Base-by-base conservation (phyloP, 2,329 filamentous ascomycete genomes). In the Cytospora chrysosperma region DNA sequence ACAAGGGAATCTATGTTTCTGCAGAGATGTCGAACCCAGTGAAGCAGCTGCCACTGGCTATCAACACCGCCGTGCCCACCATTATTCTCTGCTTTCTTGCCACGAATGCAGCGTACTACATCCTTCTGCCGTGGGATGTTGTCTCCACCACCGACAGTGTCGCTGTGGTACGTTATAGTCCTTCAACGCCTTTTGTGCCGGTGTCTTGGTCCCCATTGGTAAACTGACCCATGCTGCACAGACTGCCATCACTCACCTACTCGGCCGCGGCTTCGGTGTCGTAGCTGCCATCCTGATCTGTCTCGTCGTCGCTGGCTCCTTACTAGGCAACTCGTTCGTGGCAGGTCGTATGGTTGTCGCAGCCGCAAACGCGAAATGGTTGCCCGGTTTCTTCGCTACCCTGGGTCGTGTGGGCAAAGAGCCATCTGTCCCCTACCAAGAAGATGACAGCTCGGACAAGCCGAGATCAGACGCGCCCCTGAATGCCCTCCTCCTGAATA, bases 321-420 rank as follows among this genome's bases (percentile, higher is more conserved):
- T 88, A 0, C 81, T 87, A 0, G 84, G 85, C 27, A 88, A 88
- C 70, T 85, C 85, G 0, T 88, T 88, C 67, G 81, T 88, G 0
- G 82, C 83, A 0, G 83, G 85, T 10, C 81, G 86, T 30, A 85
- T 88, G 79, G 81, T 83, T 0, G 82, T 88, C 3, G 82, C 85
- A 1, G 86, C 85, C 0, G 79, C 82, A 0, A 81, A 82, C 65
- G 78, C 76, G 65, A 72, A 74, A 57, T 85, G 83, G 82, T 74
- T 85, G 3, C 83, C 83, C 0, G 67, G 70, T 0, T 21, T 76
- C 1, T 80, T 85, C 62, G 74, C 76, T 27, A 68, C 77, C 0
- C 75, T 85, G 3, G 82, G 82, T 7, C 72, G 72, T 3, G 55
- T 83, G 0, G 79, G 80, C 1, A n/a, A 71, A 5, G 66, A 66